Percentiles rank a stretch among this genome's conserved stretches.
These are phyloP conservation scores for Phytophthora syringae DNA, from an alignment of 352 stramenopile genomes.

Conservation along the genomic window DNA sequence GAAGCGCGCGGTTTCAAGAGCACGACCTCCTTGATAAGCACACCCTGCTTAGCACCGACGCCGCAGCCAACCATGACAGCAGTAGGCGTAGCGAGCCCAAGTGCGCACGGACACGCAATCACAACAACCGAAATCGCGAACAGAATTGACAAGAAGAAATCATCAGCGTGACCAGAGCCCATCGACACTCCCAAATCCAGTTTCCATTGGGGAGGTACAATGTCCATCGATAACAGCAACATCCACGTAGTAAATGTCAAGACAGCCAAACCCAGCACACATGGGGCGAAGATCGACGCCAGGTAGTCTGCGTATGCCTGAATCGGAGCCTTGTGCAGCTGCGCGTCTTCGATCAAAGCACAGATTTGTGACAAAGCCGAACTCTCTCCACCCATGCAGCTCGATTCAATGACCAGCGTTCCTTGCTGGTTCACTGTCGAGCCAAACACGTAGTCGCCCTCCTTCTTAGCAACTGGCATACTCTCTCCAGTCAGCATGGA, in stretches of 20 bases:
- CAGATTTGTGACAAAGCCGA: constrained; percentile 79
- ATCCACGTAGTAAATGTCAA: constrained; percentile 21
- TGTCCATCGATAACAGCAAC: constrained; percentile 8
- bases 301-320: constrained; percentile 79
- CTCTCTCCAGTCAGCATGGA: constrained; percentile 89
- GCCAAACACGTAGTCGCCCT: constrained; percentile 84
- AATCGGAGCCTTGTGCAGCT: constrained; percentile 89
- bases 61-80: constrained; percentile 91
- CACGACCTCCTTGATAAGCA: constrained; percentile 88
- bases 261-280: constrained; percentile 34
- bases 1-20: constrained; percentile 83
- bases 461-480: constrained; percentile 85
- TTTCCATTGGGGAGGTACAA: constrained; percentile 14
- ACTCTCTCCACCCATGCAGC: constrained; percentile 73
- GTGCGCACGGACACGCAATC: constrained; percentile 87
- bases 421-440: constrained; percentile 88
- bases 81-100: constrained; percentile 85
- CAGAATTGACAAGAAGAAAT: constrained; percentile 75
- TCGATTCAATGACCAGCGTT: constrained; percentile 85
- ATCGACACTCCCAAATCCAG: constrained; percentile 25
- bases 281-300: constrained; percentile 40
- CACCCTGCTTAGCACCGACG: constrained; percentile 86
- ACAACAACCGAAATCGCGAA: constrained; percentile 91
- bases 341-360: constrained; percentile 87
- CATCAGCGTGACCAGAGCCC: constrained; percentile 64